Evolutionary conservation across 2,329 filamentous ascomycete species (phyloP), one percentile per base, ranked within the genome.

Genomic region (Venturia aucupariae): DNA sequence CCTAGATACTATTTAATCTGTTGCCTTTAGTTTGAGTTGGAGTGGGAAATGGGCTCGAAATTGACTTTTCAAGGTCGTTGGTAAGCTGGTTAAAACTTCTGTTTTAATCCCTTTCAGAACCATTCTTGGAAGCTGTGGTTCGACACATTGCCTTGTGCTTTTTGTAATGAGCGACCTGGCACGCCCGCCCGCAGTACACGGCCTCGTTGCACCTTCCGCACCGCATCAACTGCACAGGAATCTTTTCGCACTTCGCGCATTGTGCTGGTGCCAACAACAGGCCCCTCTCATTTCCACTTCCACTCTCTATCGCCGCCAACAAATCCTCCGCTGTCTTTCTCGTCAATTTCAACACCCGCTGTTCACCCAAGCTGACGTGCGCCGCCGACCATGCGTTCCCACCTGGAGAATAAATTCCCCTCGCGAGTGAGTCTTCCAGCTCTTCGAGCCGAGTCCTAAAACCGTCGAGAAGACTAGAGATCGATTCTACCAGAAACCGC

Each of bases 331-430:
- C 51, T 55, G 51, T 55, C 51, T 55, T 35, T 55, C 51, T 55
- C 13, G 51, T 35, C 51, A 55, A 55, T 55, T 17, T 55, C 51
- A 55, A 55, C 51, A 55, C 51, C 51, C 51, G 51, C 51, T 55
- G 51, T 55, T 55, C 51, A 55, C 51, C 51, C 30, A 55, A 55
- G 51, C 51, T 55, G 51, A 55, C 51, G 51, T 55, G 51, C 19
- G 51, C 51, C 30, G 51, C 51, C 51, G 51, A 55, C 51, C 51
- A 55, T 55, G 51, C 51, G 51, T 55, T 55, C 51, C 51, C 51
- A 7, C 30, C 30, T 17, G 19, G 6, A 55, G 51, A 30, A 55
- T 55, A 55, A 17, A 55, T 11, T 3, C 51, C 51, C 51, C 11
- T n/a, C 30, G 51, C 51, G 51, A 55, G 51, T 55, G 10, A n/a